Percentiles rank a stretch among this genome's conserved stretches.
phyloP scores from a whole-genome alignment of 2,329 filamentous ascomycete genomes.

The Ceratocystis papillata region DNA sequence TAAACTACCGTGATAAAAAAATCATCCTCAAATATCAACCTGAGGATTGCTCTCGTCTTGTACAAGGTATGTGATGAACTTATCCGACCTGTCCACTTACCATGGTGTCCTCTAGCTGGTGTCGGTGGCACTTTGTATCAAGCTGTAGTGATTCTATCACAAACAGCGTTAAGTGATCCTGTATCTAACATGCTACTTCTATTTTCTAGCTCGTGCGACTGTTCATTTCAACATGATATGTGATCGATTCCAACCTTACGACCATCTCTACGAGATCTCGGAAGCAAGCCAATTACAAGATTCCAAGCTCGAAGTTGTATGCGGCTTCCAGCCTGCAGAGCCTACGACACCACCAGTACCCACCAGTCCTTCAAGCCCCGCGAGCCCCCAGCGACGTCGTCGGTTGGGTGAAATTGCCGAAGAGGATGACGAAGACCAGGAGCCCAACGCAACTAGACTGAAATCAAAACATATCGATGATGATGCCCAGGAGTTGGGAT shows the following conservation, averaged over 20 bases:
- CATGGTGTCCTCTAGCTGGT: no score
- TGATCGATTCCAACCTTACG: constrained; percentile 71
- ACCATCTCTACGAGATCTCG: constrained; percentile 69
- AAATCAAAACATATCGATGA: constrained; percentile 42
- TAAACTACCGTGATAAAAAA: constrained; percentile 80
- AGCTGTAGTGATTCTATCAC: background rate
- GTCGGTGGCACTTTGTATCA: background rate
- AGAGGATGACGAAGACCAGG: constrained; percentile 67
- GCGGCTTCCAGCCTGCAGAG: constrained; percentile 77
- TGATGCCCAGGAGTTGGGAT: constrained; percentile 26
- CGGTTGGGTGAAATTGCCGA: constrained; percentile 89
- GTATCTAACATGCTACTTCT: constrained; percentile 17
- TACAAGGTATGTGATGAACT: constrained; percentile 60
- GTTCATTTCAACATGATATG: constrained; percentile 58
- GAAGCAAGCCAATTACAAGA: constrained; percentile 72
- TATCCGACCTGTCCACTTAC: background rate
- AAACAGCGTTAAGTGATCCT: no score
- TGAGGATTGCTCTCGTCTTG: constrained; percentile 75
- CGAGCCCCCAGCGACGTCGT: constrained; percentile 63
- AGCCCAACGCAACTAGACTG: constrained; percentile 42
- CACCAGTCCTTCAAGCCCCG: constrained; percentile 67
- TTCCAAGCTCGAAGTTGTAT: constrained; percentile 74
- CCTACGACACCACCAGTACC: constrained; percentile 32
- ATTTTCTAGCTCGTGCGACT: constrained; percentile 60
- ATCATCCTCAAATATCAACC: constrained; percentile 89